Base-by-base conservation (phyloP, 176 grass and related monocot genomes). In the Avena atlantica region DNA sequence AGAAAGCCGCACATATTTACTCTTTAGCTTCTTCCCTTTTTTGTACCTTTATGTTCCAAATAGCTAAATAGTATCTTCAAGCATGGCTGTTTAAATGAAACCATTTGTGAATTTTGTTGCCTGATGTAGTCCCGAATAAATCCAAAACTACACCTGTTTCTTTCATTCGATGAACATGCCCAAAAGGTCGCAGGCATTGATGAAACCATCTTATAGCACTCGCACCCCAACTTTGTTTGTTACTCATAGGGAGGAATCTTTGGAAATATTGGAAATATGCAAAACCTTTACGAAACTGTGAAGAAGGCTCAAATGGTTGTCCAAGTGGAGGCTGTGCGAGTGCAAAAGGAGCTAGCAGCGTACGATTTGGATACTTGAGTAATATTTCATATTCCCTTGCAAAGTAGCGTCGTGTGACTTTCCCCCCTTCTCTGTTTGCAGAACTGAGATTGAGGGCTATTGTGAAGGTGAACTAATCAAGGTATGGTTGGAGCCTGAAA, bases 251-350 rank as follows among this genome's bases (percentile, higher is more conserved):
- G 91, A 90, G 97, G 92, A 72, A 70, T 94, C 62, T 87, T 99
- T 17, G 94, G 97, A 79, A 99, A 96, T 58, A 97, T 99, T 19
- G 94, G 97, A 79, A 99, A 96, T 65, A 97, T 97, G 97, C 97
- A 99, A 94, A 99, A 99, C 93, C 83, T 99, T 36, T 99, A 91
- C 25, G 97, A 99, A 83, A 99, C 94, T 66, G 91, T 97, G 84
- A 99, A 97, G 89, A 99, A 99, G 90, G 97, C 97, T 5, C 97
- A 99, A 85, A 96, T 93, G 97, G 94, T 99, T 55, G 94, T 99
- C 60, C 97, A 99, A 96, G 97, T 97, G 70, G 94, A 99, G 86
- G 97, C 97, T 70, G 97, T 99, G 44, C 85, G 94, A 61, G 92
- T 99, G 76, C 97, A 99, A 81, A 97, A 99, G 83, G 97, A 99